A percentile compares a stretch with the other conserved stretches of the same genome.
phyloP scores from a whole-genome alignment of 1,284 basidiomycete genomes.

The Boletus semigastroideus region DNA sequence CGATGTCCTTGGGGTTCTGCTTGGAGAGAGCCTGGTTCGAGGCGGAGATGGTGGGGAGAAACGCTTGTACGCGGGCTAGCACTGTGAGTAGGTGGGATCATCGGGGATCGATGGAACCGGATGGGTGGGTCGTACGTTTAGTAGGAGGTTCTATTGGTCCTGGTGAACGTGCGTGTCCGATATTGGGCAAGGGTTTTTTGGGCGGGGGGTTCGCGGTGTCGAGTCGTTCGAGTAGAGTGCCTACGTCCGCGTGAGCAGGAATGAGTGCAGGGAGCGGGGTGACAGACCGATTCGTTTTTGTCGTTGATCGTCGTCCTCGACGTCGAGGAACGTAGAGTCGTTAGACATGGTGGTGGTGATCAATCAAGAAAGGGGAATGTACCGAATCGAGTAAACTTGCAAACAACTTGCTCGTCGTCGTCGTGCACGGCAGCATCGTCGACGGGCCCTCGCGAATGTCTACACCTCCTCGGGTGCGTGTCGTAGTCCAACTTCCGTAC shows the following conservation, averaged over 20 bases:
- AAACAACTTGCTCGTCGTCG: neutral
- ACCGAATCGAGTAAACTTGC: constrained; percentile 14
- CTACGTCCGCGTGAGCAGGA: constrained; percentile 15
- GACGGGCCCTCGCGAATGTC: constrained; percentile 21
- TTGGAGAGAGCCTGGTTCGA: constrained; percentile 55
- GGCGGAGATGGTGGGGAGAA: constrained; percentile 61
- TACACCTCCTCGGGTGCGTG: constrained; percentile 46
- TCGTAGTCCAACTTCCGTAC: constrained; percentile 73
- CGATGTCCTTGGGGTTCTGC: constrained; percentile 53
- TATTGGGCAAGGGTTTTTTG: constrained; percentile 13
- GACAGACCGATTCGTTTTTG: constrained; percentile 31
- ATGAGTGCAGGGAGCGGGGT: neutral
- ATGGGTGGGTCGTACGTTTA: constrained; percentile 32
- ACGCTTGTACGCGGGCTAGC: constrained; percentile 59
- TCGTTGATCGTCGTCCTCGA: constrained; percentile 38
- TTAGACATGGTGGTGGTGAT: constrained; percentile 16
- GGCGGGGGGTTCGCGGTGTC: constrained; percentile 8
- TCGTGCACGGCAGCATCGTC: neutral
- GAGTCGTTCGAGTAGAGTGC: constrained; percentile 28
- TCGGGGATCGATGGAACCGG: neutral
- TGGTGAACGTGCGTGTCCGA: constrained; percentile 12
- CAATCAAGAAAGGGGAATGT: neutral
- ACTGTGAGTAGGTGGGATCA: constrained; percentile 38
- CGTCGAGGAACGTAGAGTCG: constrained; percentile 27
- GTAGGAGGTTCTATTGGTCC: constrained; percentile 26